These are phyloP conservation scores for Adenanthera pavonina DNA, from an alignment of 306 rosid species.

Conservation along the genomic window DNA sequence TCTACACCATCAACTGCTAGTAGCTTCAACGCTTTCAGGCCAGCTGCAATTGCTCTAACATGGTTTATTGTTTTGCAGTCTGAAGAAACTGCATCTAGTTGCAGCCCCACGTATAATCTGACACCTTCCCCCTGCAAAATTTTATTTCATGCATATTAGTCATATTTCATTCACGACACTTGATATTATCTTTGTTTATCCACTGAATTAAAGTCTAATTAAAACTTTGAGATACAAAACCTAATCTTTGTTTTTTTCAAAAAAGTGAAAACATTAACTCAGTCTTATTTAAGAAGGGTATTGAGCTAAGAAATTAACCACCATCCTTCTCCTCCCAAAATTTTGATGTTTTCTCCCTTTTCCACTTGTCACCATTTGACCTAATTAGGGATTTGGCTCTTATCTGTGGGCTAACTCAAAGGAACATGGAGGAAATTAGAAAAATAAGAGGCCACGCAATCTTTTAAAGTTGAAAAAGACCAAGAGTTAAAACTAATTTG, in stretches of 20 bases:
- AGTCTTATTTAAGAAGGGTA: neutral
- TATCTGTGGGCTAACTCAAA: neutral
- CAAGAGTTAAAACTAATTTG: too few species aligned
- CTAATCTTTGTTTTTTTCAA: neutral
- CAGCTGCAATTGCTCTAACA: constrained; percentile 18
- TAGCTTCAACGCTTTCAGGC: neutral
- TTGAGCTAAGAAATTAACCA: neutral
- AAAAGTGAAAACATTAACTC: neutral
- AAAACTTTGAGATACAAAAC: neutral
- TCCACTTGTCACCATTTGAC: neutral
- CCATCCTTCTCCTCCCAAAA: neutral
- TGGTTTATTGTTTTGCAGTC: constrained; percentile 7
- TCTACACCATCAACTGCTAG: constrained; percentile 5
- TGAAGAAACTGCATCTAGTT: constrained; percentile 9
- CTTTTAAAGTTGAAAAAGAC: neutral
- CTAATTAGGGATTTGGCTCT: neutral
- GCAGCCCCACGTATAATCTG: constrained; percentile 6
- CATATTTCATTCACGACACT: neutral
- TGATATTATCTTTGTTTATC: neutral
- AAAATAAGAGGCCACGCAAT: neutral
- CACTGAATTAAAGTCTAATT: neutral
- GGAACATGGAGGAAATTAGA: neutral
- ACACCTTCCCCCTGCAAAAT: neutral
- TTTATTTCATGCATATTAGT: neutral
- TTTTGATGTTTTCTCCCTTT: neutral